Base-by-base conservation (phyloP, 1,139 yeast species). In the Sugiyamaella grinbergsii region DNA sequence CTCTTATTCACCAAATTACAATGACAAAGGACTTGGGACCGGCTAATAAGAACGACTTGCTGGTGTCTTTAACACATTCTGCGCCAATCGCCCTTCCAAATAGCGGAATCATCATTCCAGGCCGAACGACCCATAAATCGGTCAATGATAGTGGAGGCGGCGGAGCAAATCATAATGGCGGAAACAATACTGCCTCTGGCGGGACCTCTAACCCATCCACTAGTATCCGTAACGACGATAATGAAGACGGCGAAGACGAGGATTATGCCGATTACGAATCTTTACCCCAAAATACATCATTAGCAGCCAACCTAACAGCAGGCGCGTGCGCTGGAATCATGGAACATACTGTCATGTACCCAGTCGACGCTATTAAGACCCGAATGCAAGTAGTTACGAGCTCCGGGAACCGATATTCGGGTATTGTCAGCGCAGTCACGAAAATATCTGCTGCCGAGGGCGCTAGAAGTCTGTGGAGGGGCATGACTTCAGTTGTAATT, bases 301-400 rank as follows among this genome's bases (percentile, higher is more conserved):
- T 93, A 52, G 69, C 81, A 4, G 90, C 95, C 7, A 95, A 91
- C 66, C 76, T 93, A 58, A 67, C 77, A 13, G 98, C 98, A 1
- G 98, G 98, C 13, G 98, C 98, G 0, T 87, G 89, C 72, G 98
- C 98, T 15, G 98, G 98, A 24, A 88, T 93, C 55, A 90, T 91
- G 71, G 98, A 93, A 69, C 98, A 93, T 68, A 85, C 96, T 2
- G 90, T 93, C 37, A 89, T 93, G 96, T 93, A 84, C 66, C 98
- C 98, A 2, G 81, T 93, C 47, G 98, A 93, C 68, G 95, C 96
- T 18, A 79, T 93, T 62, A 93, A 71, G 74, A 93, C 98, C 3
- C 77, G 99, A 65, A 90, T 93, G 95, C 99, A 93, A 69, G 50
- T 47, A 2, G 85, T 91, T 41, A 74, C 83, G 32, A 65, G 66